Percentiles rank a stretch among this genome's conserved stretches.
Evolutionary conservation across 352 stramenopile genomes (phyloP).

Genomic region (Thalassiosira livingstoniorum): DNA sequence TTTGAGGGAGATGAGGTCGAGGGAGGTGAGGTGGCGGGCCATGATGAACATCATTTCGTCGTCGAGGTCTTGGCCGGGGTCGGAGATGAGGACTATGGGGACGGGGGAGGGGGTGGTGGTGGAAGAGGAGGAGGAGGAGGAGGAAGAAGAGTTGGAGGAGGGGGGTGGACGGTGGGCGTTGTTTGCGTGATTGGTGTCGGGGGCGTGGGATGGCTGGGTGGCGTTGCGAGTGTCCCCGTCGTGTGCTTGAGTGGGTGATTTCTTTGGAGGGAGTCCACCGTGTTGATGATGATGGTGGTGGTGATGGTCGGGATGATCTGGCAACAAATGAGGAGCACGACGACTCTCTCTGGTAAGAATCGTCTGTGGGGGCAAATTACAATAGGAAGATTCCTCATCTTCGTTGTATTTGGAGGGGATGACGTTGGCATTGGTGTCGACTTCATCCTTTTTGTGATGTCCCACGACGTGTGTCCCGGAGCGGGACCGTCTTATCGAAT

Average conservation of each 20-base stretch:
- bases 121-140: too few relatives aligned
- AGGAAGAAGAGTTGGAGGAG: neutral
- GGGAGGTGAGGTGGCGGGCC: slow-evolving; percentile 47
- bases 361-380: slow-evolving; percentile 10
- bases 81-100: slow-evolving; percentile 58
- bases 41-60: slow-evolving; percentile 75
- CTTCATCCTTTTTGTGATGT: neutral
- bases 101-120: slow-evolving; percentile 19
- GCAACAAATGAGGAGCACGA: too few relatives aligned
- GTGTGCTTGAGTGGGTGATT: neutral
- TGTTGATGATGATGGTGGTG: neutral
- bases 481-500: neutral
- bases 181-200: neutral
- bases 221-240: neutral
- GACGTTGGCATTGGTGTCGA: slow-evolving; percentile 29
- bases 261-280: neutral
- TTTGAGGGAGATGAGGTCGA: slow-evolving; percentile 50
- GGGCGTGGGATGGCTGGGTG: neutral
- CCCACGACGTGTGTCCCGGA: neutral
- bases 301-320: too few relatives aligned
- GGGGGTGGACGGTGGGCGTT: neutral
- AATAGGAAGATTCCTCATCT: slow-evolving; percentile 2
- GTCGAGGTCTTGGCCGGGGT: slow-evolving; percentile 66
- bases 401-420: slow-evolving; percentile 15
- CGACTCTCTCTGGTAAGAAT: slow-evolving; percentile 19